These are phyloP conservation scores for Amphirosellinia nigrospora DNA, from an alignment of 495 filamentous ascomycete species.

Conservation along the genomic window DNA sequence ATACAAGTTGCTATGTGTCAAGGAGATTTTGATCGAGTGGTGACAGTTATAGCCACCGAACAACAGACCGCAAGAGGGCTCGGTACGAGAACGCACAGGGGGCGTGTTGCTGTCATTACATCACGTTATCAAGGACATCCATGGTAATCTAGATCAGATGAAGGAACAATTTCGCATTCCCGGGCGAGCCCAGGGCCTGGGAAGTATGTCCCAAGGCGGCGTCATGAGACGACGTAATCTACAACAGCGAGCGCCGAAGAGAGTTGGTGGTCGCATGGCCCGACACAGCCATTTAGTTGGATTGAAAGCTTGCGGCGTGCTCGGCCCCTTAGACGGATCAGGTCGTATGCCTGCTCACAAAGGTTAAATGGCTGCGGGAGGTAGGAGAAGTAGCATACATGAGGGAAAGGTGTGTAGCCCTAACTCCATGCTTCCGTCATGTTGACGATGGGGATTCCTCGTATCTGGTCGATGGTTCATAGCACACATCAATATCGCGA, in stretches of 20 bases:
- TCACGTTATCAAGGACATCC: slow-evolving; percentile 1
- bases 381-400: too few species aligned
- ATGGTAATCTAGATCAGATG: background rate
- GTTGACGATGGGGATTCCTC: too few species aligned
- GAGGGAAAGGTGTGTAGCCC: background rate
- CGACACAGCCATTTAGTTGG: background rate
- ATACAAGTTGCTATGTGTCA: background rate
- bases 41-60: background rate
- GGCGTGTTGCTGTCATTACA: background rate
- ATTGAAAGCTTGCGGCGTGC: background rate
- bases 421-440: too few species aligned
- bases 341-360: background rate
- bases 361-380: background rate
- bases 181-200: background rate
- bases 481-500: too few species aligned
- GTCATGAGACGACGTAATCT: background rate
- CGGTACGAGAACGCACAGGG: background rate
- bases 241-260: background rate
- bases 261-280: background rate
- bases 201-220: background rate
- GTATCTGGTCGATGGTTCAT: too few species aligned
- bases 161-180: background rate
- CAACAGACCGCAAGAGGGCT: background rate
- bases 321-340: background rate
- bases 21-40: background rate